These are phyloP conservation scores for Colletotrichum salicis DNA, from an alignment of 2,329 filamentous ascomycete species.

Conservation along the genomic window DNA sequence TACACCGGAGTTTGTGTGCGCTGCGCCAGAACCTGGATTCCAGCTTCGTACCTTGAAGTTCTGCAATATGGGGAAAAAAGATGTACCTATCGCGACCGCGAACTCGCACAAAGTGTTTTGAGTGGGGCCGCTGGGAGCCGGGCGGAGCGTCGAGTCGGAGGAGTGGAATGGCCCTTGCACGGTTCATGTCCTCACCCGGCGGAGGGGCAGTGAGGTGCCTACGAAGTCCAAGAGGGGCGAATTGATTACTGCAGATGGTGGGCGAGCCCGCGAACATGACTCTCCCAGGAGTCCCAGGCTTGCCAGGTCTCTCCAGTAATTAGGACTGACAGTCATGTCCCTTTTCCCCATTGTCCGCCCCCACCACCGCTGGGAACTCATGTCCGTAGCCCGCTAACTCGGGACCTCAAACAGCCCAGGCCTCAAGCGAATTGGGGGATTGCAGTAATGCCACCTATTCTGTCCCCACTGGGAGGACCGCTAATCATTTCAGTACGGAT, in stretches of 20 bases:
- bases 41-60: neutral
- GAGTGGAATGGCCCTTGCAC: neutral
- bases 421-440: constrained; percentile 22
- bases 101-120: neutral
- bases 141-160: neutral
- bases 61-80: neutral
- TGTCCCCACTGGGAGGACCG: constrained; percentile 10
- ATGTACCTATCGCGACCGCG: neutral
- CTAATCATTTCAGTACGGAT: constrained; percentile 28
- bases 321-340: neutral
- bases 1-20: neutral
- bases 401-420: constrained; percentile 21
- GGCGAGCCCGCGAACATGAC: neutral
- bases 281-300: neutral
- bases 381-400: constrained; percentile 11
- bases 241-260: neutral
- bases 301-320: neutral
- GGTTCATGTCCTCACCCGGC: neutral
- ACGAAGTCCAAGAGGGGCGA: neutral
- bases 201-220: neutral
- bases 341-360: neutral
- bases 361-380: neutral
- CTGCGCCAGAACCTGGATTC: neutral
- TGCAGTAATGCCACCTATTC: constrained; percentile 15
- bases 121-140: neutral